A percentile compares a stretch with the other conserved stretches of the same genome.
These are phyloP conservation scores for Russula sp. DNA, from an alignment of 768 basidiomycete species.

Conservation along the genomic window DNA sequence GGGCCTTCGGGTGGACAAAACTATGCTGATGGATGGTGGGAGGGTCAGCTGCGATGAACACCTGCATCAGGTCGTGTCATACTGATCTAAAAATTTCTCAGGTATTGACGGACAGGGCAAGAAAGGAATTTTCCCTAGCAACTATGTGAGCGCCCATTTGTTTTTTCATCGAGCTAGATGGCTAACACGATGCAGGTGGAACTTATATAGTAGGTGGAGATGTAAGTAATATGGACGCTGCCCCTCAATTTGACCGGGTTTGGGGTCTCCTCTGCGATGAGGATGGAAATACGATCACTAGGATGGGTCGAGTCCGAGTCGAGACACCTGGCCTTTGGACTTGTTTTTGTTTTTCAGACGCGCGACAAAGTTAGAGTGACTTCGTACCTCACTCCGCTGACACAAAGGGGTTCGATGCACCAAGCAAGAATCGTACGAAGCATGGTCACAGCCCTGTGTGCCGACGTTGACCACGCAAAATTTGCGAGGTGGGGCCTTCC, in stretches of 20 bases:
- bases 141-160: slow-evolving; percentile 61
- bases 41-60: slow-evolving; percentile 51
- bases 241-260: slow-evolving; percentile 36
- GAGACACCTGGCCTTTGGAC: slow-evolving; percentile 1
- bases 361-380: neutral
- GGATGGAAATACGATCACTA: slow-evolving; percentile 13
- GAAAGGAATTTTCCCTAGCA: slow-evolving; percentile 85
- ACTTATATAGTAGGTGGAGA: slow-evolving; percentile 33
- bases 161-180: slow-evolving; percentile 24
- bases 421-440: neutral
- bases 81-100: slow-evolving; percentile 38
- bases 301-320: slow-evolving; percentile 7
- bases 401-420: neutral
- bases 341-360: slow-evolving; percentile 7
- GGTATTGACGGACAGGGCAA: slow-evolving; percentile 57
- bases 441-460: neutral
- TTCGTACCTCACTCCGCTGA: slow-evolving; percentile 1
- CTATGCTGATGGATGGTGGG: slow-evolving; percentile 83
- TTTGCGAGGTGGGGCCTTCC: neutral
- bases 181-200: slow-evolving; percentile 46
- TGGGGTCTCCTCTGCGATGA: slow-evolving; percentile 17
- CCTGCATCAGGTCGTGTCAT: slow-evolving; percentile 27
- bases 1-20: slow-evolving; percentile 59
- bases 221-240: slow-evolving; percentile 19
- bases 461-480: neutral